Base-by-base conservation (phyloP, 352 stramenopile species). In the Pythium periplocum region DNA sequence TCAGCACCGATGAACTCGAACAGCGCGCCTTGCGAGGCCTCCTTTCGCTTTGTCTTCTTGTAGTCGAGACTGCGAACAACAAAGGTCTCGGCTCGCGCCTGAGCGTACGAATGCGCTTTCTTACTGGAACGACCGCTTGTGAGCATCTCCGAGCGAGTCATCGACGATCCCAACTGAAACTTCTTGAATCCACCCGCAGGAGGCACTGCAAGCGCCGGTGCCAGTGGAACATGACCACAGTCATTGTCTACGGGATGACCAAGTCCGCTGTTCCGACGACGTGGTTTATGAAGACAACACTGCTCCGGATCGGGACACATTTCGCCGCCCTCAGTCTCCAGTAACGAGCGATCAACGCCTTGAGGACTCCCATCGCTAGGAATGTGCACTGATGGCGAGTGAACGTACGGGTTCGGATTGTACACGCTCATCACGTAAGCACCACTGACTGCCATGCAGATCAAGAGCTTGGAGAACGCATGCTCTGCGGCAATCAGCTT, bases 1-100 rank as follows among this genome's bases (percentile, higher is more conserved):
- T 93, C 83, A 6, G 79, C 81, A 0, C 76, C 83, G 10, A 93
- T 34, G 53, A 91, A 93, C 60, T 91, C 78, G 31, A 93, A 91
- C 0, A 93, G 67, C 10, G 83, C 80, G 0, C 31, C 50, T 11
- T 57, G 61, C n/a, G 52, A 59, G 46, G 85, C 73, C 68, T 93
- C 69, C 69, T 93, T 93, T 61, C 81, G 75, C n/a, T 74, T 78
- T 4, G 71, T 77, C 40, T 85, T 87, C 57, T 90, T 93, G 73
- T 93, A 93, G 26, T 93, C 78, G 4, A 73, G 57, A 48, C 80
- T 86, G 2, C 83, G 81, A 38, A 93, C 68, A 26, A 67, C 64
- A 44, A 93, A 93, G 1, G 75, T 83, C 48, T 90, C 73, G 3
- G 73, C 80, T 17, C 56, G 61, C 2, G 75, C 71, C 1, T 64